Evolutionary conservation across 2,329 filamentous ascomycete species (phyloP).

Genomic region (Aspergillus thermomutatus): DNA sequence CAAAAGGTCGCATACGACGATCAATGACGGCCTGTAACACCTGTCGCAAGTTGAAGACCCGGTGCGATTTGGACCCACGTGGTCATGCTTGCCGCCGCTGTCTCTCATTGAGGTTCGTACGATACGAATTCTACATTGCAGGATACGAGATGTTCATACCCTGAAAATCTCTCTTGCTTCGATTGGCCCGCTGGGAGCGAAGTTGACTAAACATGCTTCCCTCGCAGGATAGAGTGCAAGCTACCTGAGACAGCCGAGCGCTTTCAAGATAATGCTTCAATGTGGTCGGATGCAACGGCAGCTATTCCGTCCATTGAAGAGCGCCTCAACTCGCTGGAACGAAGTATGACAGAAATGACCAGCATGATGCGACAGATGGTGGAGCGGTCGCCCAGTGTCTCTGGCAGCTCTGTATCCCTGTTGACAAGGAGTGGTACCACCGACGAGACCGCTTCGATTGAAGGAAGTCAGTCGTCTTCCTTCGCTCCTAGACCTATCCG

Average conservation of each 20-base stretch:
- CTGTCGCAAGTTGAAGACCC: conserved; percentile 36
- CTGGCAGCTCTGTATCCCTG: conserved; percentile 16
- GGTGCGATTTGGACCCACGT: conserved; percentile 34
- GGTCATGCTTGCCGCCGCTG: conserved; percentile 36
- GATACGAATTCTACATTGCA: background rate
- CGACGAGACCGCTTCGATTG: conserved; percentile 21
- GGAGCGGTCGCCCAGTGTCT: conserved; percentile 20
- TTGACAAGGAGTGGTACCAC: conserved; percentile 18
- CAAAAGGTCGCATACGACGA: conserved; percentile 32
- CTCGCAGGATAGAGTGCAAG: conserved; percentile 31
- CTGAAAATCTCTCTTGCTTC: background rate
- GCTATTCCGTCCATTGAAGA: conserved; percentile 34
- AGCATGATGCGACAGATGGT: conserved; percentile 32
- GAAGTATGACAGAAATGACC: conserved; percentile 35
- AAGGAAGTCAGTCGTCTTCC: conserved; percentile 17
- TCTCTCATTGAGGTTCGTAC: conserved; percentile 33
- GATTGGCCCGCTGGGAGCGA: background rate
- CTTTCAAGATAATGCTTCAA: conserved; percentile 29
- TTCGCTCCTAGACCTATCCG: conserved; percentile 29
- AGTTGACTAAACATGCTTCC: conserved; percentile 4
- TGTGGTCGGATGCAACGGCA: conserved; percentile 29
- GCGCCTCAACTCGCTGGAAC: conserved; percentile 29
- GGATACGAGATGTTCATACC: no score
- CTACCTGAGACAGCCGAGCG: conserved; percentile 33
- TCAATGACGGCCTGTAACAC: conserved; percentile 38